Conservation (phyloP, 345 rosid genomes). For the Eucalyptus melliodora region DNA sequence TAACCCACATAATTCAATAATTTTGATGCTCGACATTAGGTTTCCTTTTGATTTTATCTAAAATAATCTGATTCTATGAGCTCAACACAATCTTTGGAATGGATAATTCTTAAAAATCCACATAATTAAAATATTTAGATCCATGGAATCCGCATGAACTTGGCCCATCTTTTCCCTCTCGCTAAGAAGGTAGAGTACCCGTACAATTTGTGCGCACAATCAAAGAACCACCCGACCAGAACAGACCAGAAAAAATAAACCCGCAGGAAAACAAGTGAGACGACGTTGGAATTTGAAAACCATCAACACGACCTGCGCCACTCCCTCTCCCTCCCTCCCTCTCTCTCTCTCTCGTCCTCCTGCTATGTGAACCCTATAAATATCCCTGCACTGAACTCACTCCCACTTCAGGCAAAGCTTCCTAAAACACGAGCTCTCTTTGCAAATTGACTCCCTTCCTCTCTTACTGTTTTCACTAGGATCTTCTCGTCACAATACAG, state of each 20-base stretch:
- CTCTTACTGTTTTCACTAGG: neutral
- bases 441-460: neutral
- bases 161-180: neutral
- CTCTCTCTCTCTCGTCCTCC: neutral
- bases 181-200: neutral
- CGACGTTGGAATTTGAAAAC: neutral
- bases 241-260: neutral
- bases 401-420: neutral
- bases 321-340: neutral
- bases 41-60: neutral
- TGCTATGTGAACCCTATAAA: neutral
- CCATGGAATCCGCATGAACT: neutral
- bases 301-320: neutral
- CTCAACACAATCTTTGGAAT: neutral
- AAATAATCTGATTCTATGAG: neutral
- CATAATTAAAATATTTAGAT: neutral
- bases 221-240: neutral
- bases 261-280: neutral
- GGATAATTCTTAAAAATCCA: neutral
- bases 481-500: neutral
- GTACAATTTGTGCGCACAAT: neutral
- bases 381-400: neutral
- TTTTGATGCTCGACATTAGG: neutral
- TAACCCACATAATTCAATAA: neutral
- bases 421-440: neutral